Base-by-base conservation (phyloP, 768 basidiomycete genomes). In the Boletus rubroflammeus region DNA sequence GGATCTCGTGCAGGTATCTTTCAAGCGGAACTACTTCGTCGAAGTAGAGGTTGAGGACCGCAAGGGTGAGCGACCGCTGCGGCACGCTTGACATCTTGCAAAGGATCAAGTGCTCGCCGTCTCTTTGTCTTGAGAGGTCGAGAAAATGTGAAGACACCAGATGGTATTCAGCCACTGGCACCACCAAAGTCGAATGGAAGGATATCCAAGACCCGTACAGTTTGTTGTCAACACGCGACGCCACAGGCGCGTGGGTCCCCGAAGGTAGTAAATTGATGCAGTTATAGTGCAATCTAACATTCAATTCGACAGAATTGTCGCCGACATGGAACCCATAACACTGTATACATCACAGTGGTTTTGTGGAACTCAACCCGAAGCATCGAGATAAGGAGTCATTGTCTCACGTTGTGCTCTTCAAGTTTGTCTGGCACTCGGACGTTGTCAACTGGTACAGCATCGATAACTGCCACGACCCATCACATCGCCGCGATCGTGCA, bases 1-100 rank as follows among this genome's bases (percentile, higher is more conserved):
- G 63, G 21, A 79, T 72, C 21, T 70, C 66, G 2, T 50, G 47
- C 45, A 83, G 59, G 60, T 82, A 79, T 28, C 61, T 54, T 45
- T 70, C 65, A 8, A 81, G 64, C 42, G 62, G 63, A 29, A 72
- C 66, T 6, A 81, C 76, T 48, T 67, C 63, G 32, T 70, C 55
- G 59, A 77, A 83, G 55, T 81, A 81, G 49, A 71, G 65, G 26
- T 70, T 60, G 25, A 84, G 70, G 11, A 83, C 62, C 2, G 69
- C 51, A 26, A 67, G 48, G 11, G 71, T 69, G 31, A 71, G 54
- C 2, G 61, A 47, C 19, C 17, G 46, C 7, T 29, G 55, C 2
- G 47, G 15, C 15, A 13, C 23, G 38, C 31, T 36, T 15, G 51
- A 29, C 51, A 66, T 61, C 32, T 17, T 4, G 26, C 19, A 17